Evolutionary conservation across 2,329 filamentous ascomycete species (phyloP).

Genomic region (Aspergillus sp.): DNA sequence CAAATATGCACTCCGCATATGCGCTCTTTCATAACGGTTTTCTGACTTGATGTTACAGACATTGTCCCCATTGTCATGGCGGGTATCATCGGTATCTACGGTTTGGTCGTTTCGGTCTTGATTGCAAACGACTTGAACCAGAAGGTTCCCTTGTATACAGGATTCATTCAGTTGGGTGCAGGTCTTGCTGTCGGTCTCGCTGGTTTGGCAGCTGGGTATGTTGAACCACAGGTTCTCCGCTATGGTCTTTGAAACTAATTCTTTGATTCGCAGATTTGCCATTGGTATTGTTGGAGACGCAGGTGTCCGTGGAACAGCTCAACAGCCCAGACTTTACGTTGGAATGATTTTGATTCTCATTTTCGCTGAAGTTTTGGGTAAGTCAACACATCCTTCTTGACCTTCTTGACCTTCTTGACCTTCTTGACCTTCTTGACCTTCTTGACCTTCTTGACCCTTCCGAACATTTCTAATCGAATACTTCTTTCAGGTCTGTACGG

Average conservation of each 20-base stretch:
- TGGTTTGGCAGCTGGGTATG: conserved; percentile 68
- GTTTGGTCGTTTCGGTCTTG: conserved; percentile 80
- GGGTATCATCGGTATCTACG: conserved; percentile 99
- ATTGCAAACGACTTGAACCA: conserved; percentile 77
- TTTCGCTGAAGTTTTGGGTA: conserved; percentile 98
- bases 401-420: conserved; percentile 29
- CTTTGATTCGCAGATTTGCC: conserved; percentile 56
- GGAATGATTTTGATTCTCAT: conserved; percentile 48
- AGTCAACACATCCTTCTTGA: conserved; percentile 29
- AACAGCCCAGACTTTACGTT: conserved; percentile 67
- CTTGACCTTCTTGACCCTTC: too few species aligned
- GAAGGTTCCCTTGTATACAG: conserved; percentile 68
- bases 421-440: too few species aligned
- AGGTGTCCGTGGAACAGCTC: conserved; percentile 49
- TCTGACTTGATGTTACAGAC: conserved; percentile 53
- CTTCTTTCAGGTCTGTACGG: conserved; percentile 79
- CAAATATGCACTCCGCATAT: neutral
- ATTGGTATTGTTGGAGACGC: conserved; percentile 73
- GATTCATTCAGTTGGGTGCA: conserved; percentile 81
- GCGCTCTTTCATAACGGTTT: neutral
- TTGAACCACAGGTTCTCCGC: conserved; percentile 4
- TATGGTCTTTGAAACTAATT: conserved; percentile 7
- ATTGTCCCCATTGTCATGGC: conserved; percentile 99
- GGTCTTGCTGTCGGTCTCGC: conserved; percentile 77
- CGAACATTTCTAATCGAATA: neutral